These are phyloP conservation scores for Leccinum variicolor DNA, from an alignment of 768 basidiomycete species.

Conservation along the genomic window DNA sequence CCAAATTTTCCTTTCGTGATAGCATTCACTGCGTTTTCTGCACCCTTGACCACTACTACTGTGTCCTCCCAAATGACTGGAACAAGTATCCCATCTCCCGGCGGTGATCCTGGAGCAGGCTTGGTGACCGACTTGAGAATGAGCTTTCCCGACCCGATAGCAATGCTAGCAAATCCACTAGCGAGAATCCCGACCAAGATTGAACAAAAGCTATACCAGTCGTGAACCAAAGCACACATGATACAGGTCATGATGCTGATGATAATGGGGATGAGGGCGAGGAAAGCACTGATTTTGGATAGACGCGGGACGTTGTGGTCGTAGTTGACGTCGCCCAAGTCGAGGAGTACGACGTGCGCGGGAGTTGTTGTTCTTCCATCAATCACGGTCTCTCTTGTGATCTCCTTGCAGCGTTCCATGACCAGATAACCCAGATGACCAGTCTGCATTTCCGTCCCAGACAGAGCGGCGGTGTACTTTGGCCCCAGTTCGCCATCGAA, in stretches of 20 bases:
- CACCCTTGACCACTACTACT: constrained; percentile 27
- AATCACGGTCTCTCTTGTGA: background rate
- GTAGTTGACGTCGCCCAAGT: constrained; percentile 8
- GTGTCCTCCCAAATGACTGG: constrained; percentile 10
- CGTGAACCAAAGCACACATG: constrained; percentile 21
- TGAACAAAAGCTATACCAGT: constrained; percentile 31
- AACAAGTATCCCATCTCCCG: constrained; percentile 27
- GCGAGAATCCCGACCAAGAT: constrained; percentile 32
- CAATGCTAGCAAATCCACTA: constrained; percentile 24
- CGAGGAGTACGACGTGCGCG: constrained; percentile 16
- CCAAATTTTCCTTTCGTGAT: constrained; percentile 29
- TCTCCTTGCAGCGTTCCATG: constrained; percentile 17
- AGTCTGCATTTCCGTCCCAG: constrained; percentile 27
- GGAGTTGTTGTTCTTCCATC: constrained; percentile 14
- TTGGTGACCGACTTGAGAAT: constrained; percentile 5
- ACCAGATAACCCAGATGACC: constrained; percentile 28
- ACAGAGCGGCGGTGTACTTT: constrained; percentile 21
- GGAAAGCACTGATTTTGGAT: background rate
- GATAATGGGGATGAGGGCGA: constrained; percentile 24
- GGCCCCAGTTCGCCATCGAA: constrained; percentile 28
- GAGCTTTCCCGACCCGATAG: constrained; percentile 26
- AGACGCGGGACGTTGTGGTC: constrained; percentile 1
- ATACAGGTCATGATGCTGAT: constrained; percentile 21
- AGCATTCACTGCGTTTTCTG: constrained; percentile 24
- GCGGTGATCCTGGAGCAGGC: constrained; percentile 18